Base-by-base conservation (phyloP, 352 stramenopile species). In the Pseudoperonospora humuli region DNA sequence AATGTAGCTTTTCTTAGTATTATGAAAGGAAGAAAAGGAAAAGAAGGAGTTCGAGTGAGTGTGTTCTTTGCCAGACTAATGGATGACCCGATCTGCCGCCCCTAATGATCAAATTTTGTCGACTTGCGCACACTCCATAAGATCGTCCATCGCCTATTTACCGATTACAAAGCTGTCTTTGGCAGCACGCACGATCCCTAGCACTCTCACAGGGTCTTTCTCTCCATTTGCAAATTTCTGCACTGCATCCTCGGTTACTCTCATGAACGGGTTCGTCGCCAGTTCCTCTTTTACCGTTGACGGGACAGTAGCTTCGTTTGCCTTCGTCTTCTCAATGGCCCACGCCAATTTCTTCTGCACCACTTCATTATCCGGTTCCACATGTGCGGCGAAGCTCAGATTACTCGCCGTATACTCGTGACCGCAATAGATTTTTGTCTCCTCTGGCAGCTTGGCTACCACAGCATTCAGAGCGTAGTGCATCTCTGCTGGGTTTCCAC, bases 371-470 rank as follows among this genome's bases (percentile, higher is more conserved):
- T 77, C 50, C 5, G 89, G 88, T 54, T 97, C 89, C 26, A 96
- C 79, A 43, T 81, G 82, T 14, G 81, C 59, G 5, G 93, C 90
- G 39, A 96, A 98, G 18, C 67, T 71, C 9, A 93, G 67, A 64
- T 98, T 97, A 34, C 59, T 83, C 42, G 74, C 45, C 9, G 90
- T 96, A 59, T 98, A 97, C 69, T 98, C 93, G 57, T 98, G 93
- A 13, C 86, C 89, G 50, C 82, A 89, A 56, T 83, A 96, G 43
- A 96, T 73, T 28, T 78, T 76, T 4, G 86, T 96, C 28, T 62
- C 33, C 7, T 61, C 34, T 2, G 81, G 81, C 15, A 95, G 61
- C 31, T 50, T 57, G 5, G 76, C 78, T 19, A 96, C 61, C 9
- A 94, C 77, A 10, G 81, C 56, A 41, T 89, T 86, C 35, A 94